Evolutionary conservation across 1,139 yeast genomes (phyloP).

Genomic region (Yamadazyma buinensis): DNA sequence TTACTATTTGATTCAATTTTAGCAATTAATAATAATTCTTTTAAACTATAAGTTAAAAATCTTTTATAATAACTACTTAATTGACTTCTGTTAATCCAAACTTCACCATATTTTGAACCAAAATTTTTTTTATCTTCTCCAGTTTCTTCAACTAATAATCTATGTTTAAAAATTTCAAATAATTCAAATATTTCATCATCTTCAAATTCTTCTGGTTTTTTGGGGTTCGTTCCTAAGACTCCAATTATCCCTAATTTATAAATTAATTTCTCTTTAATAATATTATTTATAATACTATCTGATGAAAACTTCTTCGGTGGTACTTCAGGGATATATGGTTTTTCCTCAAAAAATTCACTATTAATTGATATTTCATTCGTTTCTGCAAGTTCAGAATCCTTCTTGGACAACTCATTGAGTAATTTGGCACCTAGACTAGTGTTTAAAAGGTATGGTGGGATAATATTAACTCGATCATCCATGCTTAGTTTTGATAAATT

Average conservation of each 20-base stretch:
- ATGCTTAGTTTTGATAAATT: too few relatives aligned
- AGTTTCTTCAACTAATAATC: conserved; percentile 16
- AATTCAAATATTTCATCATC: conserved; percentile 31
- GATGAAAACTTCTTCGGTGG: conserved; percentile 22
- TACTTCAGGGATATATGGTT: conserved; percentile 7
- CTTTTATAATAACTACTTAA: conserved; percentile 20
- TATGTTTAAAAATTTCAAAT: conserved; percentile 29
- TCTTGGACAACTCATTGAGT: conserved; percentile 20
- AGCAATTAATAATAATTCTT: conserved; percentile 23
- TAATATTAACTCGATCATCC: conserved; percentile 21
- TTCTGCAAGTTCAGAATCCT: conserved; percentile 24
- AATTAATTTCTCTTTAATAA: conserved; percentile 32
- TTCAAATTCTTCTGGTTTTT: conserved; percentile 20
- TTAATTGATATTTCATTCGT: conserved; percentile 16
- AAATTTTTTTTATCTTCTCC: conserved; percentile 5
- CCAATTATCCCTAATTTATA: conserved; percentile 39
- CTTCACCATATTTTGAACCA: conserved; percentile 11
- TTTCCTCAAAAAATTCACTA: conserved; percentile 6
- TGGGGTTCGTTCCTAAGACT: conserved; percentile 34
- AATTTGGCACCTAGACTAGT: conserved; percentile 35
- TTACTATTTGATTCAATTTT: conserved; percentile 20
- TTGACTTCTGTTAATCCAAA: conserved; percentile 2
- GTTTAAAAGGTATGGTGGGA: conserved; percentile 43
- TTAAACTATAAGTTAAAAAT: conserved; percentile 22
- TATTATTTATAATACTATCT: conserved; percentile 28